phyloP scores from a whole-genome alignment of 148 eudicot species.

The Camellia japonica region DNA sequence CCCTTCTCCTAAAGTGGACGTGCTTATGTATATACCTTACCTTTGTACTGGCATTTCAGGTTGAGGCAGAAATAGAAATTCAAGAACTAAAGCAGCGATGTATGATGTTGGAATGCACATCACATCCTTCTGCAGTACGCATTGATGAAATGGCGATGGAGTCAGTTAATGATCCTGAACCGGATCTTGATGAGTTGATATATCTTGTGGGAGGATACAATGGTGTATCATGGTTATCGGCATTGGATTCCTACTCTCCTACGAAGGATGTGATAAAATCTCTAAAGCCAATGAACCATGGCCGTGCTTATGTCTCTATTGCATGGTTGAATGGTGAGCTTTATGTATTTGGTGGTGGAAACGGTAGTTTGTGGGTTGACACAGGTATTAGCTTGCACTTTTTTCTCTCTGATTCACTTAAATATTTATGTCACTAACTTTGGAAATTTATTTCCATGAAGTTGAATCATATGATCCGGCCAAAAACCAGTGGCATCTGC shows the following conservation, averaged over 20 bases:
- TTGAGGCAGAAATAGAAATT: slow-evolving; percentile 41
- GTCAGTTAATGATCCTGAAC: slow-evolving; percentile 31
- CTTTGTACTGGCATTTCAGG: slow-evolving; percentile 35
- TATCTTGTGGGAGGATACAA: slow-evolving; percentile 68
- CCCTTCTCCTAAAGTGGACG: neutral
- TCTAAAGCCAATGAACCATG: slow-evolving; percentile 50
- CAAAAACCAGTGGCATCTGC: slow-evolving; percentile 53
- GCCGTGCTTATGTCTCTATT: slow-evolving; percentile 57
- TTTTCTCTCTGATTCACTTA: neutral
- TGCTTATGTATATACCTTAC: neutral
- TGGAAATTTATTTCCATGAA: slow-evolving; percentile 32
- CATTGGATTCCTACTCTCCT: slow-evolving; percentile 61
- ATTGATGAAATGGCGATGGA: slow-evolving; percentile 16
- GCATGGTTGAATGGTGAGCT: slow-evolving; percentile 58
- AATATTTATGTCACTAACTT: slow-evolving; percentile 17
- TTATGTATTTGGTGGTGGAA: slow-evolving; percentile 69
- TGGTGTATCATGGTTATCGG: slow-evolving; percentile 56
- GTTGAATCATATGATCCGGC: slow-evolving; percentile 64
- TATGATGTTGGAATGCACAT: slow-evolving; percentile 28
- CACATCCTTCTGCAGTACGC: slow-evolving; percentile 22
- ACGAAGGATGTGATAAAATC: slow-evolving; percentile 47
- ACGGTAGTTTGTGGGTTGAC: slow-evolving; percentile 48
- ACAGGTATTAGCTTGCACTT: slow-evolving; percentile 46
- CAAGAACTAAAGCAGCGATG: slow-evolving; percentile 34
- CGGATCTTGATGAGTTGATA: slow-evolving; percentile 42